These are phyloP conservation scores for Pleurotus platypus DNA, from an alignment of 768 basidiomycete genomes.

Conservation along the genomic window DNA sequence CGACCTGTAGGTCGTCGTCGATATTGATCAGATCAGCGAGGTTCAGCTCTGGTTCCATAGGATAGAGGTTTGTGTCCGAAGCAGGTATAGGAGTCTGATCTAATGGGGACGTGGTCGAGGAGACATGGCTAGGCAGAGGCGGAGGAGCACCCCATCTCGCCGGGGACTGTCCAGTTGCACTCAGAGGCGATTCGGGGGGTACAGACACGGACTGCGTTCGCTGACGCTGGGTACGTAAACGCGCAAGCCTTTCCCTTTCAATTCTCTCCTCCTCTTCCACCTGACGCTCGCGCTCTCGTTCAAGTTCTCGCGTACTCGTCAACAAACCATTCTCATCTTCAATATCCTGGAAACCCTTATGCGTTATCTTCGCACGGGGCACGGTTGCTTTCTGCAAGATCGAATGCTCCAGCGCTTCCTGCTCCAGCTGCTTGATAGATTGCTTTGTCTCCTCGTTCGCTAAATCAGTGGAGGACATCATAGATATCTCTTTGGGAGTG, in stretches of 20 bases:
- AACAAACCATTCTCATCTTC: conserved; percentile 64
- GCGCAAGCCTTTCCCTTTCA: conserved; percentile 65
- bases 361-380: conserved; percentile 81
- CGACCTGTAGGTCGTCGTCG: conserved; percentile 51
- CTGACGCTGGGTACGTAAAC: conserved; percentile 46
- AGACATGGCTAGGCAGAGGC: conserved; percentile 47
- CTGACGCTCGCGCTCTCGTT: conserved; percentile 58
- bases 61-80: conserved; percentile 29
- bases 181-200: conserved; percentile 68
- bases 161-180: conserved; percentile 32
- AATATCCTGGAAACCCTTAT: conserved; percentile 90
- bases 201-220: conserved; percentile 57
- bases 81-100: conserved; percentile 30
- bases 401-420: conserved; percentile 81
- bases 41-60: conserved; percentile 61
- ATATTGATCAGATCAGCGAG: conserved; percentile 76
- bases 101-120: conserved; percentile 26
- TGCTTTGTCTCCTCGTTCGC: conserved; percentile 85
- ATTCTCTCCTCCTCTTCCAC: conserved; percentile 67
- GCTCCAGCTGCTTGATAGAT: conserved; percentile 77
- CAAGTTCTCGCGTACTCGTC: conserved; percentile 40
- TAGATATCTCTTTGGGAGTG: conserved; percentile 67
- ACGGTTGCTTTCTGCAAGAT: conserved; percentile 70
- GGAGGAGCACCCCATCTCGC: conserved; percentile 63
- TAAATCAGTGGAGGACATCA: conserved; percentile 86